Percentiles rank a stretch among this genome's conserved stretches.
phyloP scores from a whole-genome alignment of 208 protist species.

The Herpetomonas muscarum region DNA sequence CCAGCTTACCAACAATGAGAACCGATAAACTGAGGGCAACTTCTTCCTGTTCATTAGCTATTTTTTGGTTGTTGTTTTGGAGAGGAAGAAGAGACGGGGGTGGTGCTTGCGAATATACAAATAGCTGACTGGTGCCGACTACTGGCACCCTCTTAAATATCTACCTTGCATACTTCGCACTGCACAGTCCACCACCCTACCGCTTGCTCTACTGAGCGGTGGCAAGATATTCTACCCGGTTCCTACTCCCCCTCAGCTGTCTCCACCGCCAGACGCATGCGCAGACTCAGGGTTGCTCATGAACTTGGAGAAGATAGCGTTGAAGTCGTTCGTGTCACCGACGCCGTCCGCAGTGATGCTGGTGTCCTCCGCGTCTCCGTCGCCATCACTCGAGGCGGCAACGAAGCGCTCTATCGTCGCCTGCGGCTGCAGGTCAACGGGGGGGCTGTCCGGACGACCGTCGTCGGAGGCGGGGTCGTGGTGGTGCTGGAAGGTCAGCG shows the following conservation, averaged over 20 bases:
- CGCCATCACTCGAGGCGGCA: neutral
- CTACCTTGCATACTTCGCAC: no score
- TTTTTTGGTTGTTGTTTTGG: no score
- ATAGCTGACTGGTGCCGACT: no score
- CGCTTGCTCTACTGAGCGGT: no score
- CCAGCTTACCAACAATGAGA: no score
- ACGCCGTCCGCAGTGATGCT: conserved; percentile 12
- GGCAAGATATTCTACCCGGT: no score
- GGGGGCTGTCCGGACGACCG: neutral
- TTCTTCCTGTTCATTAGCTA: no score
- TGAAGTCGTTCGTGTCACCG: conserved; percentile 28
- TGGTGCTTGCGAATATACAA: no score
- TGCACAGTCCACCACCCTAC: no score
- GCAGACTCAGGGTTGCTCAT: conserved; percentile 18
- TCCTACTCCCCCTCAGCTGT: neutral
- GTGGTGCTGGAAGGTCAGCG: conserved; percentile 2
- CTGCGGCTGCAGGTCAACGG: conserved; percentile 4
- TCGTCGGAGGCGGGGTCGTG: neutral
- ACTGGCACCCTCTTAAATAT: no score
- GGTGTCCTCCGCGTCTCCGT: neutral
- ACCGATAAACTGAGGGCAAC: no score
- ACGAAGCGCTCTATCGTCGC: conserved; percentile 19
- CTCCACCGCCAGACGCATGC: neutral
- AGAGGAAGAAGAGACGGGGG: no score
- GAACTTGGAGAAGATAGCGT: conserved; percentile 49